A percentile compares a stretch with the other conserved stretches of the same genome.
These are phyloP conservation scores for Grigorovia yakushimaensis DNA, from an alignment of 805 yeast genomes.

Conservation along the genomic window DNA sequence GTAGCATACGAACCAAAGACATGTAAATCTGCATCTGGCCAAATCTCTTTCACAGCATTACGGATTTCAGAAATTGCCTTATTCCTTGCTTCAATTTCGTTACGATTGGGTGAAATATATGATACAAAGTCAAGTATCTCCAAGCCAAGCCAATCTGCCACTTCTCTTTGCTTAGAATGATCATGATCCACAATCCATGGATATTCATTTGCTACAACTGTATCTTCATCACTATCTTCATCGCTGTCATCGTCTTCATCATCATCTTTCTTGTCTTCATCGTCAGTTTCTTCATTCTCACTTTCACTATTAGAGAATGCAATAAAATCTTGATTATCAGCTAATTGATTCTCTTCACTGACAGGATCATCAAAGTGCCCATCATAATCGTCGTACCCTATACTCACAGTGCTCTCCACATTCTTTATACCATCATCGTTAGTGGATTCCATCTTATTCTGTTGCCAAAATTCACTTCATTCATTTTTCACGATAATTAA, in stretches of 20 bases:
- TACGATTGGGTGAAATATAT: conserved; percentile 75
- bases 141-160: conserved; percentile 76
- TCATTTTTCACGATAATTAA: not conserved
- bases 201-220: conserved; percentile 15
- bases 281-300: conserved; percentile 23
- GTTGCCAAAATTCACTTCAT: not conserved
- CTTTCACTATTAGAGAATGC: conserved; percentile 27
- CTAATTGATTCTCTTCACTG: conserved; percentile 5
- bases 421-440: not conserved
- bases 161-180: conserved; percentile 64
- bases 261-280: conserved; percentile 7
- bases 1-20: conserved; percentile 95
- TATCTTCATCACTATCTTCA: not conserved
- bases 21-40: conserved; percentile 72
- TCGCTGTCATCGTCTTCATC: conserved; percentile 1
- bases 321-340: conserved; percentile 33
- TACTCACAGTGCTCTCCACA: not conserved
- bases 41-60: conserved; percentile 40
- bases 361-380: conserved; percentile 20
- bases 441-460: not conserved
- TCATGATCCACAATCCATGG: conserved; percentile 80
- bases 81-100: conserved; percentile 62
- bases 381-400: conserved; percentile 22
- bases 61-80: conserved; percentile 52
- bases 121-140: conserved; percentile 79